These are phyloP conservation scores for Fabrea salina DNA, from an alignment of 169 alveolate genomes.

Conservation along the genomic window DNA sequence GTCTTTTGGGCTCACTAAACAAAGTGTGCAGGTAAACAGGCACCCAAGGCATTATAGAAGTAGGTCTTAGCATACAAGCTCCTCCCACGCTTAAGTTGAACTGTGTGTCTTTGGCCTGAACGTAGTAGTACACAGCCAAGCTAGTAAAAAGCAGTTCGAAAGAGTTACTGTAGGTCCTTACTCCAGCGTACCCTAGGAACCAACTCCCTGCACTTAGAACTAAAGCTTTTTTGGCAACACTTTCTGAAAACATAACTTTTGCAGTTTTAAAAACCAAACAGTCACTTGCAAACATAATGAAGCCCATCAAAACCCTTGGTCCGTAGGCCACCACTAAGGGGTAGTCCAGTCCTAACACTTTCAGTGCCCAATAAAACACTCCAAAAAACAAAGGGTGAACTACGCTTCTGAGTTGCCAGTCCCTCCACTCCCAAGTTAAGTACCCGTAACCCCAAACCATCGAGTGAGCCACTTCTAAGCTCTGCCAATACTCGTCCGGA, in stretches of 20 bases:
- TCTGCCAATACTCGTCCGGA: conserved; percentile 82
- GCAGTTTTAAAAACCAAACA: not conserved
- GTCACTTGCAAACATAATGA: not conserved
- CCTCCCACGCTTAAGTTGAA: not conserved
- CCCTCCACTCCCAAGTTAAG: conserved; percentile 82
- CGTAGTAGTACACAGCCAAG: not conserved
- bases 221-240: not conserved
- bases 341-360: not conserved
- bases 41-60: conserved; percentile 4
- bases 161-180: conserved; percentile 10
- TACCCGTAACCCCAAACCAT: conserved; percentile 69
- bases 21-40: not conserved
- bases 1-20: not conserved
- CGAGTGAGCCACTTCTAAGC: conserved; percentile 69
- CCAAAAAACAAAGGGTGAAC: conserved; percentile 66
- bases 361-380: conserved; percentile 38
- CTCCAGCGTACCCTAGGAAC: conserved; percentile 1
- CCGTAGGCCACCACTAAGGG: not conserved
- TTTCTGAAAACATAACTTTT: not conserved
- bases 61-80: conserved; percentile 10
- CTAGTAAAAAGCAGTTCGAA: not conserved
- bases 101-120: not conserved
- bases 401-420: conserved; percentile 57
- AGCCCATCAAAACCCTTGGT: not conserved
- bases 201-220: not conserved